Base-by-base conservation (phyloP, 345 rosid species). In the Bruguiera sexangula region DNA sequence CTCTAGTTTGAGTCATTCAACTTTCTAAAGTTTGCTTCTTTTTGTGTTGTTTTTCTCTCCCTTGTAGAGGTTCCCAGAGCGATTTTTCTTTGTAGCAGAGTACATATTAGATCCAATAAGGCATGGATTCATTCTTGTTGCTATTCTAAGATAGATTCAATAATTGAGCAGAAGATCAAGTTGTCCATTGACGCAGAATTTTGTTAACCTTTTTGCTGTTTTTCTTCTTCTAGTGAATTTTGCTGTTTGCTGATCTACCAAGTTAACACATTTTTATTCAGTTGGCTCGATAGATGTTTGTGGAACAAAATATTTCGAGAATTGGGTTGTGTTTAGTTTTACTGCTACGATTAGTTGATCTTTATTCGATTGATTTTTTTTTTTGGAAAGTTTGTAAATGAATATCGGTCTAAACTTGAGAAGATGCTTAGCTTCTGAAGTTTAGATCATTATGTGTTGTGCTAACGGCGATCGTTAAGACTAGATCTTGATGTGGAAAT, bases 401-500 rank as follows among this genome's bases (percentile, higher is more conserved):
- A 26, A 60, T 22, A 60, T 36, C 65, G 46, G 62, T 75, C 78
- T n/a, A 76, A 76, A 67, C 69, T 55, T 73, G 63, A 29, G 36
- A 34, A 4, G 34, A 48, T 73, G 59, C 72, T 73, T 20, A 62
- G 52, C 62, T 68, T 66, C 66, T 46, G 55, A 50, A 70, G 66
- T 77, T 76, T 68, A 62, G 73, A 81, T 73, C 68, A 77, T 59
- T 72, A 48, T 63, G 52, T 61, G 68, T n/a, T 72, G 26, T 76
- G 31, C 64, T 63, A 43, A 27, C 32, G n/a, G 19, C 15, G 18
- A 56, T 48, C 39, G 11, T 63, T 51, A 51, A 62, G 79, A 71
- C 69, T 76, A 43, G 83, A 84, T 82, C 78, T 78, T 87, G 73
- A 81, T 77, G 81, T 78, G 54, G 69, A 63, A 62, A 61, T 66